Conservation (phyloP, 2,329 filamentous ascomycete genomes). For the Fusarium pininemorale region DNA sequence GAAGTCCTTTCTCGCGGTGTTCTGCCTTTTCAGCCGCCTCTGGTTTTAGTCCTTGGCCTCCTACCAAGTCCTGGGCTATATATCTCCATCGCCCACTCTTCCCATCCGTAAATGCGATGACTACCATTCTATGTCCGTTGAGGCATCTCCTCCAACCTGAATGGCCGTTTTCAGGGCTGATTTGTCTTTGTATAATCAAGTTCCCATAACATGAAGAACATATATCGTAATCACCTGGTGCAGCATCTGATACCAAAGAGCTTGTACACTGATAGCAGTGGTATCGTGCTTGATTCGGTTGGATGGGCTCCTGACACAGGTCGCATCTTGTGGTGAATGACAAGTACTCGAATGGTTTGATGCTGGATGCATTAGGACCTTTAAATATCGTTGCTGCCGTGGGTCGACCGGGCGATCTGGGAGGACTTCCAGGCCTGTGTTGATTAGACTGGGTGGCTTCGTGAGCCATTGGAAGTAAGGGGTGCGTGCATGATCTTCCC, state of each 20-base stretch:
- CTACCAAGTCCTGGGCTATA: constrained; percentile 77
- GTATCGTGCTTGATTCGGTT: constrained; percentile 73
- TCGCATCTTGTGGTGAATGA: constrained; percentile 82
- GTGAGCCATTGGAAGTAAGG: constrained; percentile 79
- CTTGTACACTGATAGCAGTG: constrained; percentile 82
- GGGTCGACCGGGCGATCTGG: constrained; percentile 56
- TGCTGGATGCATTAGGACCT: constrained; percentile 55
- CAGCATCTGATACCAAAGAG: constrained; percentile 55
- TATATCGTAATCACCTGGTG: constrained; percentile 84
- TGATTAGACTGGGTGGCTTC: constrained; percentile 51
- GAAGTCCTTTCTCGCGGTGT: constrained; percentile 47
- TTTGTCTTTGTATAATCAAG: constrained; percentile 69
- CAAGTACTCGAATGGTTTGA: constrained; percentile 71
- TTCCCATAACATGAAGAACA: constrained; percentile 81
- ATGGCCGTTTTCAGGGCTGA: constrained; percentile 79
- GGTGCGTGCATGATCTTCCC: constrained; percentile 82
- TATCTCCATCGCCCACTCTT: constrained; percentile 73
- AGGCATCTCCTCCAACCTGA: constrained; percentile 86
- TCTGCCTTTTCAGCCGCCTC: constrained; percentile 57
- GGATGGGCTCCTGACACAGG: constrained; percentile 77
- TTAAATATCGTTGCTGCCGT: constrained; percentile 59
- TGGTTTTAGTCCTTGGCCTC: constrained; percentile 75
- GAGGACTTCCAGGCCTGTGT: constrained; percentile 50
- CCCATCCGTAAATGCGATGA: constrained; percentile 78
- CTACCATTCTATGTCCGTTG: constrained; percentile 82